Base-by-base conservation (phyloP, 108 stramenopile genomes). In the Stephanodiscus minutulus region DNA sequence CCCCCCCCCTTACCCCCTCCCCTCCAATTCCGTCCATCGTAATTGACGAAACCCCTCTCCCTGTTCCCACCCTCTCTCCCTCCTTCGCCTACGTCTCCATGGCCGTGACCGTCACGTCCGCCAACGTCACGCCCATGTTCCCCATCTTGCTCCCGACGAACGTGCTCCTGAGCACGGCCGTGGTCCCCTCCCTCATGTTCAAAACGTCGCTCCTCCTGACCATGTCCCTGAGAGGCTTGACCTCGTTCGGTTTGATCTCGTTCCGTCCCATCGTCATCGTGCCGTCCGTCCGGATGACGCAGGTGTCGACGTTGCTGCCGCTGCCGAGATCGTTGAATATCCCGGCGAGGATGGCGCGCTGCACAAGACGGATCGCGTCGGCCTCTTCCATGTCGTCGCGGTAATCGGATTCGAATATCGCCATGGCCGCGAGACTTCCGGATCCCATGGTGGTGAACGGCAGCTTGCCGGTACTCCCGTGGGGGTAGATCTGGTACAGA, bases 371-470 rank as follows among this genome's bases (percentile, higher is more conserved):
- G 21, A 97, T 81, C 24, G 97, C 99, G 62, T 96, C 96, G 2
- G 63, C 96, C 80, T 99, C 98, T 31, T 64, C 76, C 85, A 97
- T 77, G 65, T 90, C 88, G 36, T 97, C 96, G 33, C 76, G 84
- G 89, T 91, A 99, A 8, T 77, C 71, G 31, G 83, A 82, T 85
- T 99, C 99, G 66, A 99, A 94, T 33, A 98, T 94, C 46, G 94
- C 70, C 97, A 99, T 99, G 79, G 99, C 99, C 0, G 99, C 99
- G 29, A 99, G 79, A 29, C 84, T 85, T 12, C 99, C 99, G n/a
- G 87, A 90, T 60, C 99, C 99, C 98, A 99, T 99, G 80, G 97
- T 98, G 47, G 97, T 93, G 74, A 94, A 99, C 17, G 97, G 94
- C 47, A 98, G 83, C 74, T 96, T 97, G 52, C 88, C 89, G 7